Evolutionary conservation across 2,329 filamentous ascomycete genomes (phyloP), one percentile per base, ranked within the genome.

Genomic region (Westerdykella sp.): DNA sequence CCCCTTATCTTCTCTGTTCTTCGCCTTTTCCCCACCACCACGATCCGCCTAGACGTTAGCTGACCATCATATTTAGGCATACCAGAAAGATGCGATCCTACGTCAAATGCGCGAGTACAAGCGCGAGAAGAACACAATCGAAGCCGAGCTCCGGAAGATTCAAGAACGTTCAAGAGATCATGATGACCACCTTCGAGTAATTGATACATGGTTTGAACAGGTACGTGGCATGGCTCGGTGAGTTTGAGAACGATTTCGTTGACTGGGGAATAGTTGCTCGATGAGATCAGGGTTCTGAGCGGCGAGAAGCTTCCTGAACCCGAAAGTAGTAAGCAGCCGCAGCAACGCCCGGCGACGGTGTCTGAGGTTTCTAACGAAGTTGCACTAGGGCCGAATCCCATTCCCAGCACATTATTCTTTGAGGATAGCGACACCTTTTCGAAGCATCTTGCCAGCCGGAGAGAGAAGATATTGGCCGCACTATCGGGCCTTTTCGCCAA

Each of bases 61-160:
- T 62, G 64, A 41, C 43, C 34, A 47, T 42, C 21, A 18, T 41
- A 48, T 67, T 57, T 69, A 94, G 88, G 81, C 85, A 64, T 93
- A 85, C 61, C 86, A 91, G 71, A 98, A 97, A 72, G 93, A 95
- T 73, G 93, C 93, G 51, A 95, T 98, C 65, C 84, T 87, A 60
- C 87, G 94, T 45, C 91, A 96, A 71, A 95, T 98, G 89, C 87
- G 89, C 64, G 93, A 97, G 70, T 96, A 95, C 70, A 95, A 95
- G 71, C 83, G 93, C 56, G 88, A 95, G 65, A 90, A 89, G 65
- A 76, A 78, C 45, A 85, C 85, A 34, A 73, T 94, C 49, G 90
- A 97, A 71, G 75, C 80, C 45, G 85, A 87, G 61, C 74, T 96
- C 48, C 84, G 84, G 62, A 86, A 95, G 53, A 73, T 94, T 50